Base-by-base conservation (phyloP, 2,329 filamentous ascomycete genomes). In the Metarhizium album region DNA sequence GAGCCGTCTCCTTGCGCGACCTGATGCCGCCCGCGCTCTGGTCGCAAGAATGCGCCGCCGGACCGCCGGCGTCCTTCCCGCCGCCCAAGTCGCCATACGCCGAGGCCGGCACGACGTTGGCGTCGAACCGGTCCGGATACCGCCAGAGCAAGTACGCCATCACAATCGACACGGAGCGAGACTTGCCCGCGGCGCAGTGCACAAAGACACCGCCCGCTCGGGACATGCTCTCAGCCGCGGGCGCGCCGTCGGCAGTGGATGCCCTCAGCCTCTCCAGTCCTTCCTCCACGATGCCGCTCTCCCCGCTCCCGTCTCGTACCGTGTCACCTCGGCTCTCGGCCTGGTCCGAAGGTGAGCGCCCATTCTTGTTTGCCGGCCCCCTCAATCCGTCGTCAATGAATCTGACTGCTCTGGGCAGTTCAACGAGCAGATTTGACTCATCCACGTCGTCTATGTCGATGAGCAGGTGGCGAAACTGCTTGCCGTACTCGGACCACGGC, bases 121-220 rank as follows among this genome's bases (percentile, higher is more conserved):
- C 62, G 53, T 68, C 65, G 59, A 80, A 80, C 50, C 73, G 74
- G 35, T 74, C 65, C 4, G 80, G 78, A 58, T 81, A 75, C 58
- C 78, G 79, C 67, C 79, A 83, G 56, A 97, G 84, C 47, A 97
- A 74, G 67, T 90, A 97, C 54, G 93, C 91, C 52, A 94, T 78
- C 50, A 88, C 78, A 57, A 87, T 80, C 31, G 89, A 84, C 57
- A 91, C 87, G 46, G 91, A 97, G 53, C 93, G 87, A 33, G 90
- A 96, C 70, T 94, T 95, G 49, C 93, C 93, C 83, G 95, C 95
- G 22, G 90, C 91, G 75, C 93, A 95, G 70, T 78, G 74, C 9
- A 82, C 78, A 51, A 75, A 76, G 27, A 82, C 76, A 14, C 69
- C 75, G 27, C 70, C 70, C 55, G 45, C 31, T 54, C 53, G 48